Conservation (phyloP, 2,329 filamentous ascomycete species). For the Trichoderma pleuroti region DNA sequence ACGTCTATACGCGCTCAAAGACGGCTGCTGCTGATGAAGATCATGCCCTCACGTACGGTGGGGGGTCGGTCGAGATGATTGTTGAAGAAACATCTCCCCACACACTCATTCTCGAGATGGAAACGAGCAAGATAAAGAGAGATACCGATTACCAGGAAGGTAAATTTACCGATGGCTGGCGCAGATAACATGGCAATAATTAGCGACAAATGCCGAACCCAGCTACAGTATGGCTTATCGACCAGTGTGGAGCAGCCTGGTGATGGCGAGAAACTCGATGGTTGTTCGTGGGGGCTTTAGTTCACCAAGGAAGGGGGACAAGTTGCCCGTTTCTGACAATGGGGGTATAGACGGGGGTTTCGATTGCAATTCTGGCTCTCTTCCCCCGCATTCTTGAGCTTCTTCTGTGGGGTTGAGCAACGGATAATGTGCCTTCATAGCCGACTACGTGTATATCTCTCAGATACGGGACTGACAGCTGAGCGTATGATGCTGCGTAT, state of each 20-base stretch:
- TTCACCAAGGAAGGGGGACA: neutral
- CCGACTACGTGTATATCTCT: neutral
- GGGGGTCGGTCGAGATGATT: conserved; percentile 1
- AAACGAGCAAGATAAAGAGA: neutral
- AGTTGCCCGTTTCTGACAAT: neutral
- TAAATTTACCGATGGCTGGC: conserved; percentile 5
- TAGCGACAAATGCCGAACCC: neutral
- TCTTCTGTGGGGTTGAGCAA: conserved; percentile 2
- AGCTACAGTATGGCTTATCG: neutral
- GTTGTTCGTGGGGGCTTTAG: conserved; percentile 6
- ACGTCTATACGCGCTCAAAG: neutral
- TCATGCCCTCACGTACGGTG: neutral
- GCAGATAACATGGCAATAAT: conserved; percentile 7
- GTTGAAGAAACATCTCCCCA: neutral
- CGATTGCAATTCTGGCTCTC: neutral
- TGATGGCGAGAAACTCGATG: neutral
- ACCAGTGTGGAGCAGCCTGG: neutral
- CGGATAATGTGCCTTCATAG: neutral
- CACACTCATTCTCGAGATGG: neutral
- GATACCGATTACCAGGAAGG: neutral
- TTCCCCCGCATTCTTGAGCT: conserved; percentile 7
- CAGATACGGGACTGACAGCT: neutral
- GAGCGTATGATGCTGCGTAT: no score
- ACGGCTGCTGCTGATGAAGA: neutral
- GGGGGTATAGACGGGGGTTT: conserved; percentile 1